Evolutionary conservation across 805 yeast genomes (phyloP).

Genomic region (Barnettozyma siamensis): DNA sequence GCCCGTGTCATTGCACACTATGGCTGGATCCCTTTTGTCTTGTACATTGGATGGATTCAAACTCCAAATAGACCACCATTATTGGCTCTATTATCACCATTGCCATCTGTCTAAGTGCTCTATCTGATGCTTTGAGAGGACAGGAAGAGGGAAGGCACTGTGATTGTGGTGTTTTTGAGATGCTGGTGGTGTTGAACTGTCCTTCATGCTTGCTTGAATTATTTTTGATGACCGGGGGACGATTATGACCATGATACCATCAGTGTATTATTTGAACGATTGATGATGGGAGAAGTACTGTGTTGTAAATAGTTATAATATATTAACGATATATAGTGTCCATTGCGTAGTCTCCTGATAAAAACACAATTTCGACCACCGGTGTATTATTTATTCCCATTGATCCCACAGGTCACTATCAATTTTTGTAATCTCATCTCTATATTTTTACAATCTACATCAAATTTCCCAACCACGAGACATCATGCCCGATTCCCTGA

Average conservation of each 20-base stretch:
- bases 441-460: too few relatives aligned
- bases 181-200: neutral
- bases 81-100: conserved; percentile 69
- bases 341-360: neutral
- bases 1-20: conserved; percentile 88
- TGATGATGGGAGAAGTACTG: too few relatives aligned
- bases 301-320: neutral
- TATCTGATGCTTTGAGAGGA: too few relatives aligned
- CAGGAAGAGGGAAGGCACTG: neutral
- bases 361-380: too few relatives aligned
- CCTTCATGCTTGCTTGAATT: neutral
- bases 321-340: neutral
- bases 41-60: conserved; percentile 84
- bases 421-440: too few relatives aligned
- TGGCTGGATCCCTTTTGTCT: conserved; percentile 94
- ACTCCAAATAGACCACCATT: conserved; percentile 81
- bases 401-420: too few relatives aligned
- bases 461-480: neutral
- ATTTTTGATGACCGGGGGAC: neutral
- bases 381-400: too few relatives aligned
- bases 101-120: conserved; percentile 57
- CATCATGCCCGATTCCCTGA: neutral
- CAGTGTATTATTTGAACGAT: too few relatives aligned
- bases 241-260: too few relatives aligned
- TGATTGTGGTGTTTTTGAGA: neutral